A percentile compares a stretch with the other conserved stretches of the same genome.
phyloP scores from a whole-genome alignment of 768 basidiomycete species.

The Mycena capillaripes region DNA sequence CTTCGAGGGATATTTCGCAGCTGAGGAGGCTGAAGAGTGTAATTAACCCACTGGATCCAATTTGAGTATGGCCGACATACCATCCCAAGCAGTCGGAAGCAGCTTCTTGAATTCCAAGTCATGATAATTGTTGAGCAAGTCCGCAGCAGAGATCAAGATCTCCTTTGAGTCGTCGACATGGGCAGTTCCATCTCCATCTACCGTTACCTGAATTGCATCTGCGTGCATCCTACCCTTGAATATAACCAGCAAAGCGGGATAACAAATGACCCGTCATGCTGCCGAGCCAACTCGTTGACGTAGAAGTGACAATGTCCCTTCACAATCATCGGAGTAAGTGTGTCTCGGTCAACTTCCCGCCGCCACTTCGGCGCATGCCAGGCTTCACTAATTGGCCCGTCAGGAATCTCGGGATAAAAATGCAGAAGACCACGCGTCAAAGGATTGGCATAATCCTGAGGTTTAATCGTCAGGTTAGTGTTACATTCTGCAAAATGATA shows the following conservation, averaged over 20 bases:
- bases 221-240: constrained; percentile 7
- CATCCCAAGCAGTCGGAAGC: neutral
- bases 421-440: neutral
- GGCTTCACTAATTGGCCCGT: constrained; percentile 6
- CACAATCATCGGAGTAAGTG: constrained; percentile 12
- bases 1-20: constrained; percentile 21
- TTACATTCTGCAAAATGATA: neutral
- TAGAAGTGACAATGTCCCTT: constrained; percentile 4
- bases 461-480: neutral
- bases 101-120: neutral
- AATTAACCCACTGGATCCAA: too few species aligned
- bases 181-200: neutral
- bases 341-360: constrained; percentile 6
- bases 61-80: too few species aligned
- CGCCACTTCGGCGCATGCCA: constrained; percentile 18
- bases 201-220: neutral
- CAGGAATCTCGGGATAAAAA: neutral
- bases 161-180: neutral
- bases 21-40: neutral
- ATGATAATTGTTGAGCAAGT: neutral
- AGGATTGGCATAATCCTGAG: neutral
- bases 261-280: constrained; percentile 23
- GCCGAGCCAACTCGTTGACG: constrained; percentile 34
- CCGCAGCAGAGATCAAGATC: neutral
- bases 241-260: constrained; percentile 38